Evolutionary conservation across 2,329 filamentous ascomycete species (phyloP).

Genomic region (Cytospora mali): DNA sequence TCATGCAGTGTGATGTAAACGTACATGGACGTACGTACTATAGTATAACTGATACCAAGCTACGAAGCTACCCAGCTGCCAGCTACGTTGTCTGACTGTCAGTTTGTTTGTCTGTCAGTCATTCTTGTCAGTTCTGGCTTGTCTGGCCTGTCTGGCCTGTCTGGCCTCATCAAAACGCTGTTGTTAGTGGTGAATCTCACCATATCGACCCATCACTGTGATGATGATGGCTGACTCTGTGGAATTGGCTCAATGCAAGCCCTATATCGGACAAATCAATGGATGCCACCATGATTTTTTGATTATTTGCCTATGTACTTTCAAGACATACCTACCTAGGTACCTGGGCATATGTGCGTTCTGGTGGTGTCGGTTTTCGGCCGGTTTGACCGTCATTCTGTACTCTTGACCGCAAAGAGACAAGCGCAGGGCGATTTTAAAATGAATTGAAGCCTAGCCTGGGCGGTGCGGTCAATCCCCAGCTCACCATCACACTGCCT

Average conservation of each 20-base stretch:
- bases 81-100: not conserved
- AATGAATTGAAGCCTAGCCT: constrained; percentile 14
- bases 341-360: no score
- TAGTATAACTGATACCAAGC: not conserved
- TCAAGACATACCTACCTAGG: no score
- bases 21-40: not conserved
- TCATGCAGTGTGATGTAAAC: not conserved
- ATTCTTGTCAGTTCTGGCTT: no score
- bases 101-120: not conserved
- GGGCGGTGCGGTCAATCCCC: not conserved
- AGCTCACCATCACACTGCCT: not conserved
- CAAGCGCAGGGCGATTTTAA: constrained; percentile 18
- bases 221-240: not conserved
- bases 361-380: not conserved
- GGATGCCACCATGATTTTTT: no score
- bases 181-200: not conserved
- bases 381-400: not conserved
- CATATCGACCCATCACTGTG: not conserved
- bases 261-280: not conserved
- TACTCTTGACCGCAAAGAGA: constrained; percentile 5
- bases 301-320: no score
- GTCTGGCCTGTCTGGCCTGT: no score
- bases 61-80: not conserved
- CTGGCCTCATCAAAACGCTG: constrained; percentile 4
- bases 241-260: not conserved